Base-by-base conservation (phyloP, 371 early-diverging fungal species). In the Rhizopus stolonifer region DNA sequence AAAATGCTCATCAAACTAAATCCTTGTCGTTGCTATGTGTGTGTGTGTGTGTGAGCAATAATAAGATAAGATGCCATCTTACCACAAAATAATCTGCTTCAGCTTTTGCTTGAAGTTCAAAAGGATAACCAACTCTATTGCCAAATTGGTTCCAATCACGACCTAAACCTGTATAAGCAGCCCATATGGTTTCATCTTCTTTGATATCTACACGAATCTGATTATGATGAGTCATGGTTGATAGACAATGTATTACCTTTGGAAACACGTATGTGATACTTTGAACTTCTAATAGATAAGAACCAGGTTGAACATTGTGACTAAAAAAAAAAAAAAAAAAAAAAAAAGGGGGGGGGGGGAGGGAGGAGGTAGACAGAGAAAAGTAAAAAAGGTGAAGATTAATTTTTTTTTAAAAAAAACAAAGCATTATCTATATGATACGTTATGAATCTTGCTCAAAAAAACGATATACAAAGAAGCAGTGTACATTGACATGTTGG, bases 21-120 rank as follows among this genome's bases (percentile, higher is more conserved):
- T 1, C 66, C 67, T 63, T 74, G 67, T 34, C 64, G 61, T 61
- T 72, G 58, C 78, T 77, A 55, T n/a, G n/a, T n/a, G n/a, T n/a
- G n/a, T n/a, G n/a, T n/a, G n/a, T n/a, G n/a, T n/a, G n/a, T n/a
- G n/a, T n/a, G n/a, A n/a, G n/a, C n/a, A n/a, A n/a, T n/a, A n/a
- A n/a, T n/a, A n/a, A n/a, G n/a, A n/a, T n/a, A n/a, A n/a, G n/a
- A n/a, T n/a, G n/a, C n/a, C n/a, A n/a, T n/a, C n/a, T 60, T 70
- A 74, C 78, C 57, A 67, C 45, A 48, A 79, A 79, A 36, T 79
- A 79, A 4, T 69, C 73, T n/a, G 75, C 64, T 29, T 64, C 59
- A 24, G 69, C 68, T 34, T 65, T 72, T n/a, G 79, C 73, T 36
- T 61, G 66, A 13, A 75, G 51, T 9, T 67, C 64, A 19, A 79